Base-by-base conservation (phyloP, 169 alveolate species). In the Plasmodium fragile region DNA sequence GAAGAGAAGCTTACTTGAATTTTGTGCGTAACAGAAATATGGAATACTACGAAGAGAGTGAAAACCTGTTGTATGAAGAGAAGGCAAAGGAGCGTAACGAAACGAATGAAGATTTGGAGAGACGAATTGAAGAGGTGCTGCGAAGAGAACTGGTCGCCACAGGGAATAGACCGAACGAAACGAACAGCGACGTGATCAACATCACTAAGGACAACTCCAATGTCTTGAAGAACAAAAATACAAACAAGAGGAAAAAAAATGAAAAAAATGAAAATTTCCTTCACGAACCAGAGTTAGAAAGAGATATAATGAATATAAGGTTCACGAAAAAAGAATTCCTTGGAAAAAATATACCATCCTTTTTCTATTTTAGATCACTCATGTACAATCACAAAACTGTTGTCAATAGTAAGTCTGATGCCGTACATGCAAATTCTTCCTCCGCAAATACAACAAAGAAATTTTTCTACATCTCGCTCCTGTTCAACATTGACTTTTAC, bases 221-320 rank as follows among this genome's bases (percentile, higher is more conserved):
- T 87, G 34, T 59, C 3, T 11, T 75, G 55, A 85, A 85, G 69
- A 85, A 73, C 41, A 85, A 85, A 75, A 83, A 70, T 83, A 71
- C 49, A 22, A 30, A 84, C 25, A 87, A 87, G 71, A 87, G 73
- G 30, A 79, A 87, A n/a, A 87, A 87, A 79, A 87, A 55, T 45
- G 93, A 87, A 59, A 87, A 87, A 87, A 87, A 77, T 53, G 93
- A 87, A 87, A 36, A 55, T 77, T 78, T 39, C 49, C 45, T 77
- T 4, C 87, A 87, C 32, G 82, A 77, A 77, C 65, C 93, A 1
- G 93, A 87, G 45, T 87, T 87, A 65, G 93, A 87, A 87, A 87
- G 71, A 78, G 93, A 87, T 43, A 55, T 87, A 55, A 87, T 87
- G 93, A 87, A 78, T 78, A 87, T 87, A 4, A 77, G 32, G 16